Percentiles rank a stretch among this genome's conserved stretches.
Conservation (phyloP, 257 asterid species). For the Primulina huaijiensis region DNA sequence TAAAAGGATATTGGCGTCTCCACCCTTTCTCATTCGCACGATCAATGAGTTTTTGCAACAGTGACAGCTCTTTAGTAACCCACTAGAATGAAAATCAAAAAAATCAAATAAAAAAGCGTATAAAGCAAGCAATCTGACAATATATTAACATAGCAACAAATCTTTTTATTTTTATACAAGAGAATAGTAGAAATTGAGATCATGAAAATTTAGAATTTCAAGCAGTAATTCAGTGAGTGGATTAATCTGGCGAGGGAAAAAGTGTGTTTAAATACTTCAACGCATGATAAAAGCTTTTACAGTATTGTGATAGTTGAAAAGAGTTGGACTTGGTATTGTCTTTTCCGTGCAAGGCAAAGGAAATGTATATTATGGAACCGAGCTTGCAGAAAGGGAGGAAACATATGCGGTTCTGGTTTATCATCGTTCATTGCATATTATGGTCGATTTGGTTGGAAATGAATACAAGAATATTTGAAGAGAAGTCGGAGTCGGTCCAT, state of each 20-base stretch:
- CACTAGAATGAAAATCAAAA: constrained; percentile 29
- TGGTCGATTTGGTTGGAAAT: too few relatives aligned
- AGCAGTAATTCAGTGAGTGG: neutral
- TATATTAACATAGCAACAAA: neutral
- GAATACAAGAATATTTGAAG: too few relatives aligned
- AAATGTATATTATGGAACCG: too few relatives aligned
- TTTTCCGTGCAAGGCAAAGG: too few relatives aligned
- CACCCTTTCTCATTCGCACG: constrained; percentile 51
- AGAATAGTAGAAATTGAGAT: neutral
- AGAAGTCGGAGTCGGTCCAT: too few relatives aligned
- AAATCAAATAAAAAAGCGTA: neutral
- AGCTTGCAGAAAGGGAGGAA: too few relatives aligned
- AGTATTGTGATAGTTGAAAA: neutral
- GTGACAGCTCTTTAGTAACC: constrained; percentile 41
- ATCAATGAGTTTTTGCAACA: constrained; percentile 30
- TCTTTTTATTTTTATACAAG: too few relatives aligned
- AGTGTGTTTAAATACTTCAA: too few relatives aligned
- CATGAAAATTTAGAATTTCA: neutral
- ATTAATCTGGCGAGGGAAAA: neutral
- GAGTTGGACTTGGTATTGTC: too few relatives aligned
- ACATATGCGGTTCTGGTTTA: too few relatives aligned
- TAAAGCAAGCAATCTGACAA: neutral
- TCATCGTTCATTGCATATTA: too few relatives aligned
- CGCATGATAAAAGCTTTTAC: neutral
- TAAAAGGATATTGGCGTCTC: constrained; percentile 49